phyloP scores from a whole-genome alignment of 2,329 filamentous ascomycete genomes.

The Meredithiella fracta region DNA sequence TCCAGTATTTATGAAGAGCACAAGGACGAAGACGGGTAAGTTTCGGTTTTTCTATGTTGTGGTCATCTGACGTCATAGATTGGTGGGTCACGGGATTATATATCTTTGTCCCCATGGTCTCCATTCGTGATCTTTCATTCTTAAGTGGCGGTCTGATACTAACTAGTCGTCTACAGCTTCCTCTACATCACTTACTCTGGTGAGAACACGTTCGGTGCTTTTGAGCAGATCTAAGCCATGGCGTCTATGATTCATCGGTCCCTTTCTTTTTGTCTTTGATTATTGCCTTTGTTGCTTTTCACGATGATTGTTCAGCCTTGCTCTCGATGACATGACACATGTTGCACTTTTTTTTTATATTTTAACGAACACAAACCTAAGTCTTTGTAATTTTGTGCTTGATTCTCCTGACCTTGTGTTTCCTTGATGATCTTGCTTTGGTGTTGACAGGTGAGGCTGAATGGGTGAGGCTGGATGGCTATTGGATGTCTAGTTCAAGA shows the following conservation, averaged over 20 bases:
- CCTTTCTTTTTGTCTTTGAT: too few species aligned
- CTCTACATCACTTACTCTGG: constrained; percentile 99
- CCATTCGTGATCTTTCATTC: background rate
- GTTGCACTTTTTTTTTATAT: too few species aligned
- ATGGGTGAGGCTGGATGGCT: too few species aligned
- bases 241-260: too few species aligned
- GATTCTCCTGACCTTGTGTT: background rate
- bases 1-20: constrained; percentile 99
- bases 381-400: background rate
- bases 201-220: constrained; percentile 87
- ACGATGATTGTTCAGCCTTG: background rate
- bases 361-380: background rate
- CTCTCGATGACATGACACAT: background rate
- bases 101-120: background rate
- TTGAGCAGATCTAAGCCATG: constrained; percentile 19
- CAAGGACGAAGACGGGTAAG: constrained; percentile 63
- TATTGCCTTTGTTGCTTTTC: background rate
- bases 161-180: constrained; percentile 41
- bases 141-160: background rate
- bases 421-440: too few species aligned
- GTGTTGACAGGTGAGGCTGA: too few species aligned
- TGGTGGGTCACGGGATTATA: background rate
- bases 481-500: too few species aligned
- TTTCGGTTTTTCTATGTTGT: constrained; percentile 12
- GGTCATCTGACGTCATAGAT: background rate